These are phyloP conservation scores for Mucor velutinosus DNA, from an alignment of 371 early-diverging fungal genomes.

Conservation along the genomic window DNA sequence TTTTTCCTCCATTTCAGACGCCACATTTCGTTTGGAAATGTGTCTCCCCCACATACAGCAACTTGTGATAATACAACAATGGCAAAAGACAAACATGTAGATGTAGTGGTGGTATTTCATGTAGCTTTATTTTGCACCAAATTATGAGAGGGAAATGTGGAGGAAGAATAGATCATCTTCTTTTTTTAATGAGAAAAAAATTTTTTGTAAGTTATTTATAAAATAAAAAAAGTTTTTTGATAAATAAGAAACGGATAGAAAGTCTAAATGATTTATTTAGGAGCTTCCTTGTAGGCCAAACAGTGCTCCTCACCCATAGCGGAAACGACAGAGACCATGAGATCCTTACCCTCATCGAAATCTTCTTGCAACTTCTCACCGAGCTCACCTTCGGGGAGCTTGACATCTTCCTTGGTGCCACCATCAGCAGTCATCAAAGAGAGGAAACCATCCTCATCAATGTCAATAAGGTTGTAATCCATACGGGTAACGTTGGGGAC, in stretches of 20 bases:
- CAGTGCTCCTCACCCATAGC: conserved; percentile 96
- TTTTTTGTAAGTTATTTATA: conserved; percentile 1
- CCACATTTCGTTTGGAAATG: background rate
- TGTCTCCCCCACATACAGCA: no score
- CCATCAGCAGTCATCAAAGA: conserved; percentile 82
- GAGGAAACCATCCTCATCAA: conserved; percentile 89
- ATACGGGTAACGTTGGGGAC: conserved; percentile 92
- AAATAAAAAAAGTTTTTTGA: conserved; percentile 3
- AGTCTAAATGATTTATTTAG: conserved; percentile 20
- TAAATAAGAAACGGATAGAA: background rate
- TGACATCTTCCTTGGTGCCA: conserved; percentile 94
- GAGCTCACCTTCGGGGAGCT: conserved; percentile 87
- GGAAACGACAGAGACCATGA: conserved; percentile 83
- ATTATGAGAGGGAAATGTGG: background rate
- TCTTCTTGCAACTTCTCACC: conserved; percentile 76
- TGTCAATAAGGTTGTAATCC: conserved; percentile 86
- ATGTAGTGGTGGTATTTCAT: background rate
- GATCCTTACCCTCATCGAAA: conserved; percentile 84
- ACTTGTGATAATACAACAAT: background rate
- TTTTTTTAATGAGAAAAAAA: background rate
- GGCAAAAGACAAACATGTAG: background rate
- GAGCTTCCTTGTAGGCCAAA: conserved; percentile 63
- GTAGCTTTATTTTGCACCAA: background rate
- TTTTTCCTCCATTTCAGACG: background rate
- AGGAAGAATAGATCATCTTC: background rate